phyloP scores from a whole-genome alignment of 2,329 filamentous ascomycete genomes.

The Fusarium sarcochroum region DNA sequence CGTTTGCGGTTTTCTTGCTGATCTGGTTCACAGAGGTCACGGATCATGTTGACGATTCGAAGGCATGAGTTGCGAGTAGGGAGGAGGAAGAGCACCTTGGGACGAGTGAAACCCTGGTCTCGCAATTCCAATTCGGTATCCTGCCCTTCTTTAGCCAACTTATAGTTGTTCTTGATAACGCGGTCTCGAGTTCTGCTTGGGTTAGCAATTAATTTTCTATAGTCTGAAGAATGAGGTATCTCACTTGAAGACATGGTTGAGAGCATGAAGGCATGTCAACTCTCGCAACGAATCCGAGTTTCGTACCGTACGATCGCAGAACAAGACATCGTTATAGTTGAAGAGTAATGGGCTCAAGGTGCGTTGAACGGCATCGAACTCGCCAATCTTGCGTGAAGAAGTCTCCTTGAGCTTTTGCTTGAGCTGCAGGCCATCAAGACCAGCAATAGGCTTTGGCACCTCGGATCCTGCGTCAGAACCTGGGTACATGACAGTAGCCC shows the following conservation, averaged over 20 bases:
- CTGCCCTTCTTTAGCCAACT: constrained; percentile 75
- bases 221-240: constrained; percentile 39
- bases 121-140: constrained; percentile 79
- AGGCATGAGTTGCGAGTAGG: constrained; percentile 91
- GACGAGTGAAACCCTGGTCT: constrained; percentile 95
- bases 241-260: constrained; percentile 93
- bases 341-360: constrained; percentile 80
- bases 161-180: constrained; percentile 92
- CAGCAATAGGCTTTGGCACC: constrained; percentile 53
- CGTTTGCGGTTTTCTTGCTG: constrained; percentile 96
- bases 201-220: constrained; percentile 30
- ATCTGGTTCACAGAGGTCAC: constrained; percentile 81
- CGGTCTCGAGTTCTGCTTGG: constrained; percentile 80
- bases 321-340: constrained; percentile 85
- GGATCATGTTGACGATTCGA: constrained; percentile 82
- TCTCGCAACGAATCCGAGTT: constrained; percentile 80
- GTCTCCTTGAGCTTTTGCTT: constrained; percentile 77
- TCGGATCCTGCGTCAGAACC: constrained; percentile 54
- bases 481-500: constrained; percentile 64
- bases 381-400: constrained; percentile 66
- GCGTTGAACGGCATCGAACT: constrained; percentile 74
- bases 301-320: constrained; percentile 76
- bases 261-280: constrained; percentile 82
- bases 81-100: constrained; percentile 91
- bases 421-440: constrained; percentile 68